These are phyloP conservation scores for Lipomyces spencermartinsiae DNA, from an alignment of 805 yeast species.

Conservation along the genomic window DNA sequence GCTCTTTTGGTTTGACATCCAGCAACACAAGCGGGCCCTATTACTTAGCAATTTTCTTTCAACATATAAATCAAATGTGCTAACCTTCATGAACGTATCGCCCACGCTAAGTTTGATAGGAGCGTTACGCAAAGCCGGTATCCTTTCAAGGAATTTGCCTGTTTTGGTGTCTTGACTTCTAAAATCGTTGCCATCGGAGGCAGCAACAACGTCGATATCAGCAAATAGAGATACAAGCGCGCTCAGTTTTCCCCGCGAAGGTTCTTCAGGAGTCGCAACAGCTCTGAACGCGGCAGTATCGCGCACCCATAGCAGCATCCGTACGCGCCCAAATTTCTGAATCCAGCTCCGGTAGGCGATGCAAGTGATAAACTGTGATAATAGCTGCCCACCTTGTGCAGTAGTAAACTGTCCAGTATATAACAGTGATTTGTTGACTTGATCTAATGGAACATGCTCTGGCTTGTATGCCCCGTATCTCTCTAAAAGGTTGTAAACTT, in stretches of 20 bases:
- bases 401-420: constrained; percentile 65
- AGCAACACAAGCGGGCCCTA: constrained; percentile 53
- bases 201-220: constrained; percentile 63
- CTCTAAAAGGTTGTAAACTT: constrained; percentile 57
- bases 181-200: constrained; percentile 44
- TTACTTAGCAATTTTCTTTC: background rate
- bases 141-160: background rate
- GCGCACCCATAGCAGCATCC: constrained; percentile 73
- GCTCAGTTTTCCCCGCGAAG: constrained; percentile 62
- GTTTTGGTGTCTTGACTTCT: constrained; percentile 5
- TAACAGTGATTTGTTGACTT: constrained; percentile 60
- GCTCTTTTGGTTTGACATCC: constrained; percentile 60
- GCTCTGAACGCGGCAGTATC: constrained; percentile 63
- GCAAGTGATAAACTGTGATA: constrained; percentile 78
- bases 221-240: constrained; percentile 71
- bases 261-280: constrained; percentile 62
- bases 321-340: constrained; percentile 71
- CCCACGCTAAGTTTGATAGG: constrained; percentile 30
- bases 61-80: background rate
- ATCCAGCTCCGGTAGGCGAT: constrained; percentile 75
- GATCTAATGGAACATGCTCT: constrained; percentile 46
- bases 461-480: constrained; percentile 55
- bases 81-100: constrained; percentile 23
- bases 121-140: background rate
- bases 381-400: constrained; percentile 66